Base-by-base conservation (phyloP, 148 eudicot genomes). In the Talinum fruticosum region DNA sequence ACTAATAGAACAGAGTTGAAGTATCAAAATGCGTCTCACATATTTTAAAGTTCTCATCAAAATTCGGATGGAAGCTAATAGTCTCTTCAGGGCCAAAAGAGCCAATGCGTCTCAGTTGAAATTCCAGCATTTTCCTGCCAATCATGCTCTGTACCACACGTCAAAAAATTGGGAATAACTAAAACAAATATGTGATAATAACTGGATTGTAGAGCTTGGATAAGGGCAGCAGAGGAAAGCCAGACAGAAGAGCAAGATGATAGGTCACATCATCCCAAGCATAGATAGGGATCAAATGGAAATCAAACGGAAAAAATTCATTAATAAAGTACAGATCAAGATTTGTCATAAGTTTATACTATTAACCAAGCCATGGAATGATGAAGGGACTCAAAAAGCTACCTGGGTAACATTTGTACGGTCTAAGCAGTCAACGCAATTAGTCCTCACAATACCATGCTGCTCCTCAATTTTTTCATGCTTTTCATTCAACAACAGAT, bases 341-440 rank as follows among this genome's bases (percentile, higher is more conserved):
- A 49, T 49, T 37, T 15, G 41, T 30, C 59, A 70, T 26, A 30
- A 34, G 8, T 51, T 73, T 73, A 32, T 28, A 34, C 74, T 24
- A 62, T 45, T 62, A 71, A 71, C 49, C 45, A 69, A 69, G 44
- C 72, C 47, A 69, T 19, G 33, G 6, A 44, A 74, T 30, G 16
- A 36, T 28, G 71, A 66, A 49, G 49, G 34, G 24, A 29, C 8
- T 23, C 32, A 35, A 26, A 74, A 70, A 72, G 24, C 29, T 79
- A 93, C 99, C 96, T 96, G 99, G 76, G 97, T 96, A 59, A 96
- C 97, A 88, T 96, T 96, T 75, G 99, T 93, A 36, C 99, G 97
- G 83, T 96, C 99, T 83, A 96, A 89, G 89, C 99, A 96, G 76
- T 96, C 99, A 85, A 96, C 83, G 81, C 99, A 96, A 74, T 96